Evolutionary conservation across 139 green algal species (phyloP).

Genomic region (Deuterostichococcus epilithicus): DNA sequence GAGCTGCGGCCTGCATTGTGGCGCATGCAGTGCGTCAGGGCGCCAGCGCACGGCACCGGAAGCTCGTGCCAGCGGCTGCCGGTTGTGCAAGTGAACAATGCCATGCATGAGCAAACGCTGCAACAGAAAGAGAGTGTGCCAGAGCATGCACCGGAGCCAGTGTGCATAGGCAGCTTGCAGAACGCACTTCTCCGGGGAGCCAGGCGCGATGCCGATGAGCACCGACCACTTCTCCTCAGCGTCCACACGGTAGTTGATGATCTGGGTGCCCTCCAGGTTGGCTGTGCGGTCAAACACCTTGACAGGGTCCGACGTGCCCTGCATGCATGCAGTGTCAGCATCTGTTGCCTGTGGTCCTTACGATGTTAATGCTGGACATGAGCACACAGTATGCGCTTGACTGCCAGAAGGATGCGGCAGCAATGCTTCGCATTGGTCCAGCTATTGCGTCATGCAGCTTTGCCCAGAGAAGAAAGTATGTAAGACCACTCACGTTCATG

Average conservation of each 20-base stretch:
- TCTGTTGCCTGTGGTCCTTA: too few relatives aligned
- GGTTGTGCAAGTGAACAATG: background rate
- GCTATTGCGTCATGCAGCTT: background rate
- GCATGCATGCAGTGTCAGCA: background rate
- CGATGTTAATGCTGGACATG: too few relatives aligned
- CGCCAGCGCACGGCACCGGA: too few relatives aligned
- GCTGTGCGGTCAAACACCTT: constrained; percentile 97
- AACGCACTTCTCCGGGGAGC: constrained; percentile 73
- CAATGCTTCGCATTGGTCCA: too few relatives aligned
- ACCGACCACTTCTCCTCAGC: constrained; percentile 92
- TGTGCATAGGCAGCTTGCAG: background rate
- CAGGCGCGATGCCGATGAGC: constrained; percentile 95
- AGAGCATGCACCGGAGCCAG: background rate
- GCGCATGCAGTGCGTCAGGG: background rate
- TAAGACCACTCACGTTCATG: constrained; percentile 63
- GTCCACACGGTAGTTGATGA: constrained; percentile 95
- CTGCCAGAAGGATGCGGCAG: too few relatives aligned
- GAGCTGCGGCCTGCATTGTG: constrained; percentile 86
- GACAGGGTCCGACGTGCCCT: constrained; percentile 66
- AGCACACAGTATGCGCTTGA: too few relatives aligned
- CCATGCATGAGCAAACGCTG: constrained; percentile 8
- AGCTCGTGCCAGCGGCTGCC: too few relatives aligned
- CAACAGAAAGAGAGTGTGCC: background rate
- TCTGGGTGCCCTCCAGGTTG: constrained; percentile 94
- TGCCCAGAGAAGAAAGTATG: background rate